Conservation (phyloP, 2,329 filamentous ascomycete genomes). For the Pseudocercospora fuligena region DNA sequence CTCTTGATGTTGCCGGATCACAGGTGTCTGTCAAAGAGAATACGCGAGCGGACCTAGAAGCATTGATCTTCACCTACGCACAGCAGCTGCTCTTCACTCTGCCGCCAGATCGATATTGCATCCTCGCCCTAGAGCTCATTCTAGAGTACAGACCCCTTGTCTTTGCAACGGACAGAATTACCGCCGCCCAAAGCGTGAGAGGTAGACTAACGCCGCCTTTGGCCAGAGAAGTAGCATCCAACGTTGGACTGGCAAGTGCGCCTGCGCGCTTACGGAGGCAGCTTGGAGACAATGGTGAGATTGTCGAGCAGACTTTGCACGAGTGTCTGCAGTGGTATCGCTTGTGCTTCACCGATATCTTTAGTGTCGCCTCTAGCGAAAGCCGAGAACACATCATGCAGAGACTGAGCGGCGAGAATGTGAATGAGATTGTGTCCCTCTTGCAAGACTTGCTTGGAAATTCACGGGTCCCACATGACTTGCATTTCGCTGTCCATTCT, state of each 20-base stretch:
- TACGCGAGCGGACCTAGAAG: neutral
- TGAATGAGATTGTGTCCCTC: neutral
- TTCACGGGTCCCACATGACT: neutral
- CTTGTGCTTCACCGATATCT: slow-evolving; percentile 6
- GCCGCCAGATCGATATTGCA: neutral
- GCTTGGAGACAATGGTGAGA: neutral
- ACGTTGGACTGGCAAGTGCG: neutral
- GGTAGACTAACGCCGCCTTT: neutral
- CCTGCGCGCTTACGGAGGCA: neutral
- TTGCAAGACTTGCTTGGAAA: neutral
- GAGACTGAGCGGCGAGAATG: neutral
- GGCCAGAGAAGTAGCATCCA: neutral
- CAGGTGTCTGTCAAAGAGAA: neutral
- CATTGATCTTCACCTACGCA: neutral
- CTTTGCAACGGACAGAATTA: neutral
- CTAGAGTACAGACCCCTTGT: slow-evolving; percentile 4
- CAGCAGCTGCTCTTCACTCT: neutral
- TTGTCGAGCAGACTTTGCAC: neutral
- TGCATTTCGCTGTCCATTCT: slow-evolving; percentile 1
- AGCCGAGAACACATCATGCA: neutral
- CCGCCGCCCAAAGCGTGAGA: neutral
- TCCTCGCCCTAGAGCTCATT: slow-evolving; percentile 1
- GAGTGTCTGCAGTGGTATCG: slow-evolving; percentile 18
- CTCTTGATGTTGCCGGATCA: neutral
- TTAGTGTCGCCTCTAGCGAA: neutral